Base-by-base conservation (phyloP, 257 asterid species). In the Jacaranda mimosifolia region DNA sequence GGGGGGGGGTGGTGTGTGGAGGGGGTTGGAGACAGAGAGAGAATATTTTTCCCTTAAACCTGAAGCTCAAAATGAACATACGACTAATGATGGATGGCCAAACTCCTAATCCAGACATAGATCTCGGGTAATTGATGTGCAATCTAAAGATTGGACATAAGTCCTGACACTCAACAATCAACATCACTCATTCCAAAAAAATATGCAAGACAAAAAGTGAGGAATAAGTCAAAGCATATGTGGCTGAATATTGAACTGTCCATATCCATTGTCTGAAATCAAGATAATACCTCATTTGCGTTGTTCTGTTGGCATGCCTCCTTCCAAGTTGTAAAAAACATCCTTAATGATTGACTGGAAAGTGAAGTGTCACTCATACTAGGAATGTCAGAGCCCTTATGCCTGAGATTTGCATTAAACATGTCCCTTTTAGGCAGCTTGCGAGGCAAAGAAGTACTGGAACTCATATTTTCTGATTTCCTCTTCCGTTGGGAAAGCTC, bases 321-420 rank as follows among this genome's bases (percentile, higher is more conserved):
- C 84, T 85, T 89, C 98, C 98, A 95, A 58, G 96, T 91, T 77
- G 91, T 67, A 62, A 89, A 38, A 68, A 95, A 95, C 77, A 79
- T 82, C 85, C 48, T 83, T 63, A 91, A 70, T 14, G 94, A 87
- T 77, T 90, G 96, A 64, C 68, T 76, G 52, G 87, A 68, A 85
- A 79, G 68, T 46, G 85, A 71, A 82, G 64, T 60, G 63, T 60
- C 84, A 78, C 69, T 81, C 64, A 73, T 73, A 76, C 65, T 72
- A 67, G 57, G 75, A 66, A 63, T 48, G 21, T 57, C 73, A 48
- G 74, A 66, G 73, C 79, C 64, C 79, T 66, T 69, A 65, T 69
- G 75, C 79, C 73, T 75, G 32, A 59, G 75, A 69, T 85, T 74
- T 63, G 69, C 56, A 53, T 77, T 70, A 56, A 49, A 70, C 60